These are phyloP conservation scores for Trichoderma asperelloides DNA, from an alignment of 495 filamentous ascomycete genomes.

Conservation along the genomic window DNA sequence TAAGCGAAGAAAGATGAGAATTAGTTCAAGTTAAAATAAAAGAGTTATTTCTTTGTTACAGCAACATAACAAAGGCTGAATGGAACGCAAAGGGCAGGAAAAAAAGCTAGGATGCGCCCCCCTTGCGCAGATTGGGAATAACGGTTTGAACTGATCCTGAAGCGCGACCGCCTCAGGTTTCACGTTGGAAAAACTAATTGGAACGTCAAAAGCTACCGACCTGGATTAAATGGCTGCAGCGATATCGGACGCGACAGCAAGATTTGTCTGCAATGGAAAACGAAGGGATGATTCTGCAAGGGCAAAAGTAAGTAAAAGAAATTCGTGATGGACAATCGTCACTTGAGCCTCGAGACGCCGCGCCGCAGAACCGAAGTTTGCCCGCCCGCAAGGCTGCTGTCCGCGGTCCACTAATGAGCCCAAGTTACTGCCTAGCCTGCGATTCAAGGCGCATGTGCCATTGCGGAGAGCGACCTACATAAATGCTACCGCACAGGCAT, in stretches of 20 bases:
- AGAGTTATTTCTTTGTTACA: neutral
- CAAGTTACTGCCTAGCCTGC: neutral
- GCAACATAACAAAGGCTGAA: neutral
- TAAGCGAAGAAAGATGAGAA: neutral
- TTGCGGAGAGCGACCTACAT: neutral
- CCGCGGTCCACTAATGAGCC: neutral
- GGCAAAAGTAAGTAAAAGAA: neutral
- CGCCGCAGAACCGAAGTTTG: conserved; percentile 4
- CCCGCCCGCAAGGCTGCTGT: neutral
- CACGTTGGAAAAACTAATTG: neutral
- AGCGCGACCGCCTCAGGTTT: neutral
- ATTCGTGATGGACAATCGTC: neutral
- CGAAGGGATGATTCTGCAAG: neutral
- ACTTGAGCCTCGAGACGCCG: conserved; percentile 3
- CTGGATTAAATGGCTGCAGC: conserved; percentile 1
- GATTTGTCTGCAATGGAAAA: neutral
- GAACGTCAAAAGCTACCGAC: neutral
- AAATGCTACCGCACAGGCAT: neutral
- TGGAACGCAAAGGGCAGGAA: neutral
- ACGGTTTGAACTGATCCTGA: neutral
- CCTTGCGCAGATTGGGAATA: neutral
- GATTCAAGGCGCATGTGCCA: neutral
- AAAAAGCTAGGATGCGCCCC: neutral
- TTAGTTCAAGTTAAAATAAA: neutral
- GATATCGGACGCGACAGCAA: conserved; percentile 6